Evolutionary conservation across 140 eudicot genomes (phyloP).

Genomic region (Erigeron philadelphicus): DNA sequence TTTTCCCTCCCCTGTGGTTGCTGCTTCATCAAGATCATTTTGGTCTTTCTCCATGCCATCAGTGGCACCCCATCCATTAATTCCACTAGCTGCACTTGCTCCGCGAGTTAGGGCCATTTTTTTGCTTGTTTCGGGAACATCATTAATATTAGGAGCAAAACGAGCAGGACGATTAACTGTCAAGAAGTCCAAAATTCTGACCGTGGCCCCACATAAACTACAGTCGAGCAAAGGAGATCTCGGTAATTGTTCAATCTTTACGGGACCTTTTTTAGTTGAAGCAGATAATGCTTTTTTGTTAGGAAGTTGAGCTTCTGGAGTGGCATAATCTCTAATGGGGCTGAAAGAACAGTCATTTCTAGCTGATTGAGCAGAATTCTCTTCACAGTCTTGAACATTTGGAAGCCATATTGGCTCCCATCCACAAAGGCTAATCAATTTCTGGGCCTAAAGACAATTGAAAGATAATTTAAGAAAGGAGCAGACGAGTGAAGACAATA

Average conservation of each 20-base stretch:
- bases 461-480: slow-evolving; percentile 8
- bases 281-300: slow-evolving; percentile 60
- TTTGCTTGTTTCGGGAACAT: slow-evolving; percentile 74
- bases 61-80: slow-evolving; percentile 76
- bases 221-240: slow-evolving; percentile 81
- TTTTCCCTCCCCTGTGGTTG: slow-evolving; percentile 55
- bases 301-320: slow-evolving; percentile 41
- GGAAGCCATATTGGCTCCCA: slow-evolving; percentile 98
- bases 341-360: slow-evolving; percentile 65
- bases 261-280: slow-evolving; percentile 41
- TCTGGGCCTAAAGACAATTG: slow-evolving; percentile 56
- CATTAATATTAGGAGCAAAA: slow-evolving; percentile 57
- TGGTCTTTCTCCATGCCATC: slow-evolving; percentile 59
- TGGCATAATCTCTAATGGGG: slow-evolving; percentile 40
- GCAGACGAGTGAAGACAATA: neutral
- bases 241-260: slow-evolving; percentile 42
- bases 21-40: slow-evolving; percentile 68
- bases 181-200: slow-evolving; percentile 76
- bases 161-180: slow-evolving; percentile 64
- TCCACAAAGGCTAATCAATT: slow-evolving; percentile 87
- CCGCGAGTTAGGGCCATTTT: slow-evolving; percentile 77
- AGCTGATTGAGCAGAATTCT: slow-evolving; percentile 91
- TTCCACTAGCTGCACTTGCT: slow-evolving; percentile 87
- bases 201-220: slow-evolving; percentile 91
- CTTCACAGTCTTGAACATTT: slow-evolving; percentile 89